Conservation (phyloP, 169 alveolate genomes). For the Condylostoma magnum region DNA sequence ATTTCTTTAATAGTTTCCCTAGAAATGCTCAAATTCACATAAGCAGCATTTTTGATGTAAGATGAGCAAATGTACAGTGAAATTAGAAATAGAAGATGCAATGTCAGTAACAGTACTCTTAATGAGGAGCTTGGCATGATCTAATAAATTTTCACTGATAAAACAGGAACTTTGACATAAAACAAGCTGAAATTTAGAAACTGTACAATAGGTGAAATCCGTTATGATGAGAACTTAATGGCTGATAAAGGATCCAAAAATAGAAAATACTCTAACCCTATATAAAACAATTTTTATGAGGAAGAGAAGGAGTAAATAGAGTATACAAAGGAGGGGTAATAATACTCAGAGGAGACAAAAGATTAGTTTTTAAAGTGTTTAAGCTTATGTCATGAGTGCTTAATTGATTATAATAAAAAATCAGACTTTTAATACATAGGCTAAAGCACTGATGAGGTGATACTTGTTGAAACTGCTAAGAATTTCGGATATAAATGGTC, state of each 20-base stretch:
- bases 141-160: slow-evolving; percentile 96
- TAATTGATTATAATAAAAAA: slow-evolving; percentile 52
- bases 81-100: slow-evolving; percentile 71
- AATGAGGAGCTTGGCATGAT: slow-evolving; percentile 96
- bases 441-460: slow-evolving; percentile 85
- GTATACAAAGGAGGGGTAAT: neutral
- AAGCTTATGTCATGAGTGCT: slow-evolving; percentile 70
- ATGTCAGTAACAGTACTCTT: slow-evolving; percentile 80
- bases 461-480: slow-evolving; percentile 78
- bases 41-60: slow-evolving; percentile 69
- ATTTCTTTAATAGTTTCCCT: slow-evolving; percentile 51
- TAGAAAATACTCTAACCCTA: neutral
- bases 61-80: slow-evolving; percentile 72
- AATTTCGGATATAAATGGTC: slow-evolving; percentile 64
- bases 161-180: slow-evolving; percentile 98
- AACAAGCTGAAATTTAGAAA: slow-evolving; percentile 93
- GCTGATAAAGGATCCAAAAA: neutral
- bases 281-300: neutral
- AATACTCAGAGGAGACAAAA: neutral
- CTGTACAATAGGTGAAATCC: slow-evolving; percentile 58
- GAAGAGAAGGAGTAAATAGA: neutral
- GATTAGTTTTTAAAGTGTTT: slow-evolving; percentile 31
- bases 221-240: slow-evolving; percentile 34
- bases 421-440: slow-evolving; percentile 54
- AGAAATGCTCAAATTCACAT: slow-evolving; percentile 86